phyloP scores from a whole-genome alignment of 352 stramenopile species.

The Bremia lactucae region DNA sequence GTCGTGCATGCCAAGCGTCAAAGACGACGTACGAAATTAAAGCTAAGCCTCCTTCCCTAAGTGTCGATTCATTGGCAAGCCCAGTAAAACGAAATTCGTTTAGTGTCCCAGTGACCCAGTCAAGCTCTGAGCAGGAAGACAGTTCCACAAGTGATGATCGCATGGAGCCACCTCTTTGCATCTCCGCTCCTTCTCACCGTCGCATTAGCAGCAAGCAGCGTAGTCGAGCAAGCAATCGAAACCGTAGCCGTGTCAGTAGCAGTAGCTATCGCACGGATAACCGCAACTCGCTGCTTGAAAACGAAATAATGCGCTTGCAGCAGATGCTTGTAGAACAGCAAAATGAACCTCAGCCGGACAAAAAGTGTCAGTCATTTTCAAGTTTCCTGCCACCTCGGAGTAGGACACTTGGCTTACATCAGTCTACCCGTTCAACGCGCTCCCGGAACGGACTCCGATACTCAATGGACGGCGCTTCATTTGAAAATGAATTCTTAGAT shows the following conservation, averaged over 20 bases:
- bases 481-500: constrained; percentile 28
- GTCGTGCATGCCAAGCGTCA: constrained; percentile 12
- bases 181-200: constrained; percentile 7
- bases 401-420: constrained; percentile 12
- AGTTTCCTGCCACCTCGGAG: constrained; percentile 17
- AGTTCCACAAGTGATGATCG: constrained; percentile 18
- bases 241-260: constrained; percentile 14
- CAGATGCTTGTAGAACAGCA: constrained; percentile 54
- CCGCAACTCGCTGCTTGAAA: constrained; percentile 41
- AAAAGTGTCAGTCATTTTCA: constrained; percentile 11
- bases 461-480: constrained; percentile 34
- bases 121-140: constrained; percentile 25
- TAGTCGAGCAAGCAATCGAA: constrained; percentile 13
- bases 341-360: constrained; percentile 16
- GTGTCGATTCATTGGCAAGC: constrained; percentile 13
- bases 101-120: constrained; percentile 6
- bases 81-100: constrained; percentile 5
- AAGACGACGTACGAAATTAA: constrained; percentile 18
- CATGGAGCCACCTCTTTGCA: constrained; percentile 17
- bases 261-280: constrained; percentile 25
- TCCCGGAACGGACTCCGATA: constrained; percentile 21
- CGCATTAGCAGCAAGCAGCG: constrained; percentile 16
- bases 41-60: constrained; percentile 21
- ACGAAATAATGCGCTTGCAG: constrained; percentile 69
- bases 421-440: constrained; percentile 4